Conservation (phyloP, 2,329 filamentous ascomycete genomes). For the Emergomyces africanus region DNA sequence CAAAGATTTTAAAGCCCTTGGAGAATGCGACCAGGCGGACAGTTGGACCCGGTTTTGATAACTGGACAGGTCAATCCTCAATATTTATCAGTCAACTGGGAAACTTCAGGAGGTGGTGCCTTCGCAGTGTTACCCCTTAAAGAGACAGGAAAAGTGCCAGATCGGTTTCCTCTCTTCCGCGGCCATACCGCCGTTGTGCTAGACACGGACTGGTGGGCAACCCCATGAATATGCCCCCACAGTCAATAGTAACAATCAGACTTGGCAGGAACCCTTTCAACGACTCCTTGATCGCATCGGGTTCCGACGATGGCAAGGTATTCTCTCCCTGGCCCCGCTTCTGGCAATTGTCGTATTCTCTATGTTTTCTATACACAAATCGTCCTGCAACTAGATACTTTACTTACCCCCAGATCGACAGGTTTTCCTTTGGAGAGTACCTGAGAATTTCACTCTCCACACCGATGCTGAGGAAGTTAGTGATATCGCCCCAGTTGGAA, state of each 20-base stretch:
- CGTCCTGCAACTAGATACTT: conserved; percentile 2
- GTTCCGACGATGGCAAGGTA: conserved; percentile 87
- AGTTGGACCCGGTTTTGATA: not conserved
- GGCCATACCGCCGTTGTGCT: conserved; percentile 92
- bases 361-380: not conserved
- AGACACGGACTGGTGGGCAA: conserved; percentile 84
- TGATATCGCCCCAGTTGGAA: conserved; percentile 69
- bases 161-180: conserved; percentile 86
- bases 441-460: conserved; percentile 71
- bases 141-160: conserved; percentile 81
- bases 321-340: not conserved
- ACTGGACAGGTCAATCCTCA: conserved; percentile 70
- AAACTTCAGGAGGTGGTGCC: conserved; percentile 85
- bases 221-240: not conserved
- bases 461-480: conserved; percentile 72
- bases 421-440: conserved; percentile 92
- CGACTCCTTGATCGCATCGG: conserved; percentile 82
- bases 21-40: conserved; percentile 10
- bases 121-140: conserved; percentile 89
- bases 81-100: conserved; percentile 97
- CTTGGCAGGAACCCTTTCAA: conserved; percentile 78
- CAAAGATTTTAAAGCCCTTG: conserved; percentile 5
- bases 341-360: not conserved
- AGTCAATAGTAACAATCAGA: conserved; percentile 8
- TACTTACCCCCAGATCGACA: conserved; percentile 9